Conservation (phyloP, 2,329 filamentous ascomycete species). For the Talaromyces sp. region DNA sequence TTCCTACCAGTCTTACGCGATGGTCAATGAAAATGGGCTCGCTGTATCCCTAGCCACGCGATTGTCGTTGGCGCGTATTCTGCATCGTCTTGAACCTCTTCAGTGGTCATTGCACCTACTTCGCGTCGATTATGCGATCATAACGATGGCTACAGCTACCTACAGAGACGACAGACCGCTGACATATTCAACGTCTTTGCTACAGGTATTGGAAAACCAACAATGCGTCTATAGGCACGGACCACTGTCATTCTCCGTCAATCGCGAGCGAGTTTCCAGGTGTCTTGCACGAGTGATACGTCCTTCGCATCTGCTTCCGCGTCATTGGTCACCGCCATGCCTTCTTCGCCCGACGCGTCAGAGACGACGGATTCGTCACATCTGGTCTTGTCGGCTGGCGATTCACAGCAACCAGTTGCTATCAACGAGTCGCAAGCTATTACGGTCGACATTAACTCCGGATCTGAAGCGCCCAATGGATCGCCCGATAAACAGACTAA, state of each 20-base stretch:
- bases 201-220: conserved; percentile 20
- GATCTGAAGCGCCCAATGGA: conserved; percentile 25
- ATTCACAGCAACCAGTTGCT: conserved; percentile 22
- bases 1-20: neutral
- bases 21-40: neutral
- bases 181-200: neutral
- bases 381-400: conserved; percentile 24
- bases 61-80: conserved; percentile 17
- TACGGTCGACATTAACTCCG: conserved; percentile 22
- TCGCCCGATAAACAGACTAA: conserved; percentile 27
- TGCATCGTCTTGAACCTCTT: conserved; percentile 13
- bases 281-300: conserved; percentile 25
- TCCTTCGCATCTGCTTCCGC: conserved; percentile 2
- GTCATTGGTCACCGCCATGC: conserved; percentile 26
- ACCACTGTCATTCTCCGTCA: conserved; percentile 24
- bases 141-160: neutral
- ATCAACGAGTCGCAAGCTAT: conserved; percentile 28
- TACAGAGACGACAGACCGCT: neutral
- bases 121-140: neutral
- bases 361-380: conserved; percentile 24
- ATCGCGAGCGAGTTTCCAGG: conserved; percentile 24
- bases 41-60: conserved; percentile 9
- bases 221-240: conserved; percentile 31
- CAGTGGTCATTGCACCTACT: conserved; percentile 4
- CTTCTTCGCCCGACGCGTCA: conserved; percentile 35